Base-by-base conservation (phyloP, 2,329 filamentous ascomycete species). In the Fusarium udum region DNA sequence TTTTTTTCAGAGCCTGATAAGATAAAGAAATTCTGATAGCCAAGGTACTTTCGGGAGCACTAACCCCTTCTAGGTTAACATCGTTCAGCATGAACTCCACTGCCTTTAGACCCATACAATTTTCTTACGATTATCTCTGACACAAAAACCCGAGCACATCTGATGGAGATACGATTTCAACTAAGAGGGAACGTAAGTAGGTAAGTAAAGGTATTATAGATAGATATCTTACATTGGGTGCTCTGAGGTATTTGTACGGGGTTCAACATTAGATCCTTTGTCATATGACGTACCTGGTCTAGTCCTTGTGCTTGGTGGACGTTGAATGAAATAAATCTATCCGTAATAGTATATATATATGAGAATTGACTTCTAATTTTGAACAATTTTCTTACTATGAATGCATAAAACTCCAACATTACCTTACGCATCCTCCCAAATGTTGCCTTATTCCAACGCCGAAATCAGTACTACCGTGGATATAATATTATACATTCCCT, bases 1-100 rank as follows among this genome's bases (percentile, higher is more conserved):
- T 71, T 78, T 79, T 80, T 80, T 80, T 80, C 60, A 76, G 74
- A 77, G 74, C 49, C n/a, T 36, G 49, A 78, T 79, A 74, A 69
- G 66, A 64, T 69, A 64, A 59, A 59, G 57, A 77, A 77, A 65
- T 42, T 49, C 64, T 65, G 69, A 73, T 74, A 76, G 77, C 68
- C 74, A 66, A 58, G 40, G 36, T 24, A 48, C 26, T 26, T 26
- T 26, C 68, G 46, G 67, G 69, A 62, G 65, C 61, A 4, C 37
- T 69, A 64, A 36, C 64, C 11, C 11, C 3, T 18, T 53, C 42
- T 15, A 16, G 46, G 65, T 53, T 67, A 67, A 26, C 6, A 4
- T 14, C 8, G 16, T 6, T 32, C 4, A 15, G 14, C 22, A 26
- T 40, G 18, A 6, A 15, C 42, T 32, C 20, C 37, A n/a, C 37